Percentiles rank a stretch among this genome's conserved stretches.
These are phyloP conservation scores for Gryganskiella cystojenkinii DNA, from an alignment of 192 early-diverging fungal species.

Conservation along the genomic window DNA sequence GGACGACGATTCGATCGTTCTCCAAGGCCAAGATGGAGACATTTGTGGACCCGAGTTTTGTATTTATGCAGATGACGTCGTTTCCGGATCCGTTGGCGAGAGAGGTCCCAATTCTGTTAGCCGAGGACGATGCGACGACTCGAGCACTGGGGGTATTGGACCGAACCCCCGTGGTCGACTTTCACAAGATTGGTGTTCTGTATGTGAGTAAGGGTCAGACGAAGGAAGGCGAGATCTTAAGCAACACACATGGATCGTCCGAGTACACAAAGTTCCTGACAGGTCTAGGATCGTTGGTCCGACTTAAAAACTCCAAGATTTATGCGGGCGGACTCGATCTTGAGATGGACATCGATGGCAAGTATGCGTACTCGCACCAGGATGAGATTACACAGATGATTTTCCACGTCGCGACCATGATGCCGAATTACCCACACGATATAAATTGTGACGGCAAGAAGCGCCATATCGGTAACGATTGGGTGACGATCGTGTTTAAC, in stretches of 20 bases:
- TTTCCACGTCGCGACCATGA: slow-evolving; percentile 95
- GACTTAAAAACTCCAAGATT: slow-evolving; percentile 71
- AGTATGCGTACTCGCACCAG: slow-evolving; percentile 83
- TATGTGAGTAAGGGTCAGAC: slow-evolving; percentile 91
- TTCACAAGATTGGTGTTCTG: slow-evolving; percentile 95
- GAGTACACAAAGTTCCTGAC: slow-evolving; percentile 90
- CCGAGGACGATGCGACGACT: slow-evolving; percentile 79
- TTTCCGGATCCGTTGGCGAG: slow-evolving; percentile 77
- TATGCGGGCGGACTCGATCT: slow-evolving; percentile 94
- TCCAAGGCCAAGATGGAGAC: slow-evolving; percentile 50
- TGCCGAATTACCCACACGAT: slow-evolving; percentile 86
- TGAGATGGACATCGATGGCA: slow-evolving; percentile 84
- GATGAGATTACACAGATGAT: slow-evolving; percentile 89
- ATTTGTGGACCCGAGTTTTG: slow-evolving; percentile 65
- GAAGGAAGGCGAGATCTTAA: slow-evolving; percentile 86
- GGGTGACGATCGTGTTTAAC: slow-evolving; percentile 93
- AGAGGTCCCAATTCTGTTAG: slow-evolving; percentile 68
- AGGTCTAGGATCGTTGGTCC: slow-evolving; percentile 79
- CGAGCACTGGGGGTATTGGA: slow-evolving; percentile 89
- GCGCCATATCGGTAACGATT: slow-evolving; percentile 98
- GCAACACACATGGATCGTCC: slow-evolving; percentile 87
- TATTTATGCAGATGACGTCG: slow-evolving; percentile 74
- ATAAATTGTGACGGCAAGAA: slow-evolving; percentile 88
- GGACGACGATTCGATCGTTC: slow-evolving; percentile 5
- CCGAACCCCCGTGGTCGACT: slow-evolving; percentile 87